Conservation (phyloP, 306 rosid species). For the Prunus campanulata region DNA sequence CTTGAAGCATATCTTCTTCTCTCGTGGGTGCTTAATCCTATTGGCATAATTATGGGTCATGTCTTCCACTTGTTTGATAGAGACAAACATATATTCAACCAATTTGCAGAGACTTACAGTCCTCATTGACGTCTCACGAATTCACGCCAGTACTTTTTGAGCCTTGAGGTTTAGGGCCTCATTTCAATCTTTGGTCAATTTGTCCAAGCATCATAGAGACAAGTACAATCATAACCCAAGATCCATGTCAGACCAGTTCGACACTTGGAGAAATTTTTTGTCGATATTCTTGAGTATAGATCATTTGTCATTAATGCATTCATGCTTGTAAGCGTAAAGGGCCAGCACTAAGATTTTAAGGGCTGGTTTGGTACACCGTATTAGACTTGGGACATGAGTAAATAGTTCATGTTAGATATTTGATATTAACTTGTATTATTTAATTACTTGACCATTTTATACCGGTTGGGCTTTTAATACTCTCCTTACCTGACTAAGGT, state of each 20-base stretch:
- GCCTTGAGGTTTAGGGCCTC: slow-evolving; percentile 13
- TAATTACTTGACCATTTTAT: no score
- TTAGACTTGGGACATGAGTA: no score
- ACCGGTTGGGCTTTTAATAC: no score
- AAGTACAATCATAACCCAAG: slow-evolving; percentile 12
- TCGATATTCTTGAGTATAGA: no score
- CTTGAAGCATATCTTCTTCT: slow-evolving; percentile 1
- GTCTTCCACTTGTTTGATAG: slow-evolving; percentile 6
- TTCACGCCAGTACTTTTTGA: slow-evolving; percentile 10
- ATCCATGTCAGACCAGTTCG: slow-evolving; percentile 19
- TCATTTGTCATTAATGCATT: no score
- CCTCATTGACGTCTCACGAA: neutral
- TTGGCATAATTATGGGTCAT: neutral
- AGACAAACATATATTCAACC: slow-evolving; percentile 7
- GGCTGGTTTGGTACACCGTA: no score
- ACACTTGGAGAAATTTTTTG: neutral
- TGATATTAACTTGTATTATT: no score
- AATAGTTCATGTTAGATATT: no score
- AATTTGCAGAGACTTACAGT: neutral
- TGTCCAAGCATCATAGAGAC: slow-evolving; percentile 36
- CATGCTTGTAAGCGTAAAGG: no score
- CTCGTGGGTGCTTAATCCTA: slow-evolving; percentile 21
- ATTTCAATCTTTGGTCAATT: slow-evolving; percentile 30
- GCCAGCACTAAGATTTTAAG: no score
- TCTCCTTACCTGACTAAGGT: no score